These are phyloP conservation scores for Colletotrichum liaoningense DNA, from an alignment of 2,329 filamentous ascomycete genomes.

Conservation along the genomic window DNA sequence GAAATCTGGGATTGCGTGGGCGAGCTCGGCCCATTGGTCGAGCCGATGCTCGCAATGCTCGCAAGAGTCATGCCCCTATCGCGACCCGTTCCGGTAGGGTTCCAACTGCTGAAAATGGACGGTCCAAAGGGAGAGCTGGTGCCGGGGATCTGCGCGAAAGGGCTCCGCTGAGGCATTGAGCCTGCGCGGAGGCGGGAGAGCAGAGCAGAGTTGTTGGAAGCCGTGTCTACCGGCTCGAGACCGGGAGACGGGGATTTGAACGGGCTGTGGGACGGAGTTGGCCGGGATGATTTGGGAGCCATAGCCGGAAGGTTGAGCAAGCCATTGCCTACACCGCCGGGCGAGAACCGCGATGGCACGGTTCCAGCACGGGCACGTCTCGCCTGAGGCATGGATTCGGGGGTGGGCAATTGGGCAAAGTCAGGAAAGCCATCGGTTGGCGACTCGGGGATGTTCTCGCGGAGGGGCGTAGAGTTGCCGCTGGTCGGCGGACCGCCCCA, in stretches of 20 bases:
- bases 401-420: slow-evolving; percentile 78
- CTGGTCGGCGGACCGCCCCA: slow-evolving; percentile 98
- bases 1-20: slow-evolving; percentile 89
- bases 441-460: slow-evolving; percentile 97
- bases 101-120: slow-evolving; percentile 87
- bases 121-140: slow-evolving; percentile 82
- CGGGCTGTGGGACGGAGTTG: slow-evolving; percentile 87
- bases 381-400: slow-evolving; percentile 73
- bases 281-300: slow-evolving; percentile 83
- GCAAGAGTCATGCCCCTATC: slow-evolving; percentile 88
- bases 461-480: slow-evolving; percentile 93
- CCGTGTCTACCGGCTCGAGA: slow-evolving; percentile 58
- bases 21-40: slow-evolving; percentile 84
- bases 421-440: slow-evolving; percentile 96
- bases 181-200: slow-evolving; percentile 90
- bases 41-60: slow-evolving; percentile 86
- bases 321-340: slow-evolving; percentile 74
- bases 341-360: slow-evolving; percentile 93
- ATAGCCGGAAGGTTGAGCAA: slow-evolving; percentile 66
- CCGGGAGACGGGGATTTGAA: slow-evolving; percentile 78
- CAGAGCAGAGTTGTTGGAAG: slow-evolving; percentile 74
- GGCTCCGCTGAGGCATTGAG: slow-evolving; percentile 91
- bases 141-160: slow-evolving; percentile 66
- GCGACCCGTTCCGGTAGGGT: slow-evolving; percentile 71
- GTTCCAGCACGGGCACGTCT: slow-evolving; percentile 92